Evolutionary conservation across 2,329 filamentous ascomycete species (phyloP).

Genomic region (Penicillium sp.): DNA sequence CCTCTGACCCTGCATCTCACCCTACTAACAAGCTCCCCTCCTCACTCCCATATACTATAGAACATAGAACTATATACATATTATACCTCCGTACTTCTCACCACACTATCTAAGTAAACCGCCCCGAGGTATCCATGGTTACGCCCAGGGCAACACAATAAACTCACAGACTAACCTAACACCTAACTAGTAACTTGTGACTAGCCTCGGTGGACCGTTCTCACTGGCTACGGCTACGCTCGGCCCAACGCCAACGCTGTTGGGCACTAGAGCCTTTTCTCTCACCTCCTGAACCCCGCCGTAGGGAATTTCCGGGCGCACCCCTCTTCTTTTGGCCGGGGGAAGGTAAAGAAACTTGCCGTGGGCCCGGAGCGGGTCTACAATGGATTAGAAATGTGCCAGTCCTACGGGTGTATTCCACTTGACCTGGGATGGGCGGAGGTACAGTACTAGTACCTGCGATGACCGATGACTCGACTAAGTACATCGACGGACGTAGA

Average conservation of each 20-base stretch:
- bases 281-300: conserved; percentile 19
- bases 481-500: too few species aligned
- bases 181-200: neutral
- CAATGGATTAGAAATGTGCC: conserved; percentile 7
- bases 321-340: conserved; percentile 7
- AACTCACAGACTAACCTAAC: neutral
- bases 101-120: neutral
- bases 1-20: too few species aligned
- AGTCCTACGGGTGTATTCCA: too few species aligned
- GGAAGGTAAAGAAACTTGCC: neutral
- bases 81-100: too few species aligned
- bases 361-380: conserved; percentile 2
- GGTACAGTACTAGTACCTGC: too few species aligned
- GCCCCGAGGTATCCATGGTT: neutral
- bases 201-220: conserved; percentile 7
- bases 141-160: conserved; percentile 2
- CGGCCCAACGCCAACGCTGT: conserved; percentile 15
- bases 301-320: conserved; percentile 20
- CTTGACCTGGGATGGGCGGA: too few species aligned
- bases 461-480: too few species aligned
- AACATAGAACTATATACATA: neutral
- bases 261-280: neutral
- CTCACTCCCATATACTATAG: neutral
- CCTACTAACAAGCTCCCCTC: too few species aligned
- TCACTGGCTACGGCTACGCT: conserved; percentile 21